Base-by-base conservation (phyloP, 2,329 filamentous ascomycete genomes). In the Verticillium tricorpus region DNA sequence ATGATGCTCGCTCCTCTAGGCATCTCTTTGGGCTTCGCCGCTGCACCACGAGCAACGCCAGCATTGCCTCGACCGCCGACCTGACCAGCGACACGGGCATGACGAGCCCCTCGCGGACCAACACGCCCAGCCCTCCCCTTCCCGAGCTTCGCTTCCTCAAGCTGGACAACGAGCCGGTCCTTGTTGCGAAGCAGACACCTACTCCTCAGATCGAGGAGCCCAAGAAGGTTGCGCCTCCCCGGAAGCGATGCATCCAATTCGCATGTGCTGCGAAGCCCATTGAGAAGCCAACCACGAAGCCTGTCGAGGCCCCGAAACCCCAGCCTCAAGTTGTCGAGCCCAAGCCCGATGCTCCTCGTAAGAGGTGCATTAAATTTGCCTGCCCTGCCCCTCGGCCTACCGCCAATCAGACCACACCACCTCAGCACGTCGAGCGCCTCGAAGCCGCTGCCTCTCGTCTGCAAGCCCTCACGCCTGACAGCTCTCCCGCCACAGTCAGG, bases 81-180 rank as follows among this genome's bases (percentile, higher is more conserved):
- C 82, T 98, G 62, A 97, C 93, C n/a, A 97, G 93, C 75, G 95
- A 97, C 70, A 95, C 91, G 62, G 93, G 92, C 63, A 79, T 96
- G 63, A 96, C 93, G 19, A 97, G 92, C 70, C 93, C 94, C 52
- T 90, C 92, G n/a, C 84, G 92, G 61, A 91, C 92, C 39, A 92
- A 87, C 73, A 94, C 92, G 0, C 92, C 93, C 1, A 98, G 94
- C 71, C 94, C 95, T 19, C 92, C 92, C n/a, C 81, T 89, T 2
- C 87, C 87, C 5, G 82, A 87, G 19, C 79, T 85, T 59, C 77
- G 79, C 22, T 79, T 82, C 60, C 72, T 77, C 8, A 77, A 75
- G 31, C 66, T 83, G 37, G 72, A 76, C 52, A 64, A 68, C 34
- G 70, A 66, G 61, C 66, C 64, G 5, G 63, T 64, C 31, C 65